Evolutionary conservation across 495 filamentous ascomycete species (phyloP).

Genomic region (Penicillium cataractarum): DNA sequence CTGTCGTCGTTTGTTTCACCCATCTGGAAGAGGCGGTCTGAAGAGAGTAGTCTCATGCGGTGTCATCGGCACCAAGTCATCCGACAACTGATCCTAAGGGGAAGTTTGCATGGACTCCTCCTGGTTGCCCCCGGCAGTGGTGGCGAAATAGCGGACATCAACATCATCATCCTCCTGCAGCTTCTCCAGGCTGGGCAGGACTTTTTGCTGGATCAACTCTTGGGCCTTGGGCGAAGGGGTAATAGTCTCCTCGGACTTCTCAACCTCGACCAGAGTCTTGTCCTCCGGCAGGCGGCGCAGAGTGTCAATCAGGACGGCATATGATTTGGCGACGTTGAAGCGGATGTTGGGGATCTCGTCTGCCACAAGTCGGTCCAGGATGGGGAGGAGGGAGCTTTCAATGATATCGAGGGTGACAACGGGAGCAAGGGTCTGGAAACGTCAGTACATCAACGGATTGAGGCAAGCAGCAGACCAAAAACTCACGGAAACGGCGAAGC

Average conservation of each 20-base stretch:
- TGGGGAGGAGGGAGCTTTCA: slow-evolving; percentile 89
- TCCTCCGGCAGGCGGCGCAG: slow-evolving; percentile 86
- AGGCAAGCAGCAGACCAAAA: neutral
- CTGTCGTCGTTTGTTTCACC: slow-evolving; percentile 24
- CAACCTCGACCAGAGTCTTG: slow-evolving; percentile 80
- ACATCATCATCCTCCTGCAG: slow-evolving; percentile 95
- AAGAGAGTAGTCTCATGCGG: slow-evolving; percentile 21
- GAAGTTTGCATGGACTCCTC: slow-evolving; percentile 56
- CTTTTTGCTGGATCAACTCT: slow-evolving; percentile 82
- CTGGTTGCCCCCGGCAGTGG: slow-evolving; percentile 59
- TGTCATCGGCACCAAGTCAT: neutral
- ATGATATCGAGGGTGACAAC: slow-evolving; percentile 92
- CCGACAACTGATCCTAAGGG: slow-evolving; percentile 33
- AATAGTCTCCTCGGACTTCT: slow-evolving; percentile 69
- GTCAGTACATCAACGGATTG: slow-evolving; percentile 29
- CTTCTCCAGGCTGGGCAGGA: slow-evolving; percentile 91
- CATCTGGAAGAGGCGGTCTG: slow-evolving; percentile 9
- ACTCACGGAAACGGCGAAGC: slow-evolving; percentile 95
- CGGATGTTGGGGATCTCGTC: slow-evolving; percentile 99
- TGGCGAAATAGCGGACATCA: slow-evolving; percentile 95
- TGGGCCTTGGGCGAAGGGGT: slow-evolving; percentile 72
- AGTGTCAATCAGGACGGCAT: slow-evolving; percentile 83
- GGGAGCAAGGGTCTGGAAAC: slow-evolving; percentile 79
- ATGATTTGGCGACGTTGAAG: slow-evolving; percentile 99
- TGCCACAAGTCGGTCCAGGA: slow-evolving; percentile 87